Percentiles rank a stretch among this genome's conserved stretches.
These are phyloP conservation scores for Ascosphaera apis DNA, from an alignment of 2,329 filamentous ascomycete species.

Conservation along the genomic window DNA sequence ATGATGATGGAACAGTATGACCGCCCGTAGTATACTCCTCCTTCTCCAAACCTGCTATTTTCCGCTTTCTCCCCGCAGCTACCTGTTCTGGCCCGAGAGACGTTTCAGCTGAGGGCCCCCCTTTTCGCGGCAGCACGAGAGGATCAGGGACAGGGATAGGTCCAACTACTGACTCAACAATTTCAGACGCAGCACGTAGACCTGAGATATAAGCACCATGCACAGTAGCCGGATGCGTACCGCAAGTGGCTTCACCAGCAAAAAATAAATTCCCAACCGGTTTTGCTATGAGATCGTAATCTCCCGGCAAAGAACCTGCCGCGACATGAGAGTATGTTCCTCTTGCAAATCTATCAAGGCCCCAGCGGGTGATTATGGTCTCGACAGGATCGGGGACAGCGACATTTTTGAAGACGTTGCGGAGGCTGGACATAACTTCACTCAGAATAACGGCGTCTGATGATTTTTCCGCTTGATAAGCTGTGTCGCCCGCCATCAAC, in stretches of 20 bases:
- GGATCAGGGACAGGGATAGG: constrained; percentile 56
- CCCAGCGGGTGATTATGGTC: constrained; percentile 80
- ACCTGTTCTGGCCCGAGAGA: not conserved
- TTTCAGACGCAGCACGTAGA: constrained; percentile 65
- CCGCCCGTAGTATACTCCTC: not conserved
- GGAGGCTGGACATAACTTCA: constrained; percentile 60
- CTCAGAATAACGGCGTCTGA: constrained; percentile 52
- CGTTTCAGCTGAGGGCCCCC: not conserved
- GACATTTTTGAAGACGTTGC: constrained; percentile 42
- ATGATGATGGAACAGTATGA: not conserved
- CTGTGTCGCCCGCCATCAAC: constrained; percentile 87
- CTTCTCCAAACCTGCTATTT: not conserved
- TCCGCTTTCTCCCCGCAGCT: not conserved
- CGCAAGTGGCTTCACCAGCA: constrained; percentile 87
- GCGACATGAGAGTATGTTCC: constrained; percentile 93
- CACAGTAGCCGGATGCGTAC: constrained; percentile 87
- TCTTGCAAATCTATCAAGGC: constrained; percentile 67
- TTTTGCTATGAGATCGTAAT: constrained; percentile 80
- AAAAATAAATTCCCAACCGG: constrained; percentile 77
- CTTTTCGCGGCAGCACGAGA: constrained; percentile 41
- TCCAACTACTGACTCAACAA: constrained; percentile 59
- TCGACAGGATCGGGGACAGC: constrained; percentile 59
- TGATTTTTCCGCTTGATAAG: constrained; percentile 61
- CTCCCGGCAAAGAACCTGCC: constrained; percentile 55
- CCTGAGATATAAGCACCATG: constrained; percentile 93